Conservation (phyloP, 2,329 filamentous ascomycete species). For the Fusarium sp. region DNA sequence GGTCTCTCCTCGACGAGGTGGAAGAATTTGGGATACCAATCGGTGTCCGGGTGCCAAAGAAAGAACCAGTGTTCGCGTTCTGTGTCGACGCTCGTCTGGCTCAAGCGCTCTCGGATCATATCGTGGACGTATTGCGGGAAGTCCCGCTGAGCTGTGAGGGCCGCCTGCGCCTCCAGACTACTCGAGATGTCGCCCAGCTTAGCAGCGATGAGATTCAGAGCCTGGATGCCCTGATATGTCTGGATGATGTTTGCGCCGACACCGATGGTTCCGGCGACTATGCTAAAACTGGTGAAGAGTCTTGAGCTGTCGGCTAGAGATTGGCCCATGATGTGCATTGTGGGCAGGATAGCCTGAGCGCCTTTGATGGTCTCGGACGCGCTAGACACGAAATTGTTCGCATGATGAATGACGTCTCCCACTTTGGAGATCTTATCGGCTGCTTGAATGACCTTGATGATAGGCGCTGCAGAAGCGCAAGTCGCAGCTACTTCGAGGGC, state of each 20-base stretch:
- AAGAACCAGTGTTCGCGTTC: slow-evolving; percentile 58
- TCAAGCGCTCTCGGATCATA: slow-evolving; percentile 56
- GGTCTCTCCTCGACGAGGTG: slow-evolving; percentile 55
- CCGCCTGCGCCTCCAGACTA: slow-evolving; percentile 55
- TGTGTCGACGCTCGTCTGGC: slow-evolving; percentile 52
- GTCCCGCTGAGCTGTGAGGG: slow-evolving; percentile 56
- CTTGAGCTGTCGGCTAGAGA: slow-evolving; percentile 54
- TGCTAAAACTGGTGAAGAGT: slow-evolving; percentile 51
- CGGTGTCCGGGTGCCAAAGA: slow-evolving; percentile 59
- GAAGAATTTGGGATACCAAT: slow-evolving; percentile 60
- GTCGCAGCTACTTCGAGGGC: slow-evolving; percentile 36
- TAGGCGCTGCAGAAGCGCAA: slow-evolving; percentile 33
- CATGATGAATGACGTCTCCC: slow-evolving; percentile 46
- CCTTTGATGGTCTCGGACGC: slow-evolving; percentile 45
- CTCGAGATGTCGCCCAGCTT: slow-evolving; percentile 54
- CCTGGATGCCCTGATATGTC: slow-evolving; percentile 56
- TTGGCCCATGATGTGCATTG: slow-evolving; percentile 56
- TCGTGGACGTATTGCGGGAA: slow-evolving; percentile 57
- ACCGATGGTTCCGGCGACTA: slow-evolving; percentile 51
- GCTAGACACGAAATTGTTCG: slow-evolving; percentile 42
- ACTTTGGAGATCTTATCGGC: slow-evolving; percentile 48
- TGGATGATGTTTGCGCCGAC: slow-evolving; percentile 55
- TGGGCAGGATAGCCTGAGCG: slow-evolving; percentile 49
- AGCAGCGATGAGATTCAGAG: slow-evolving; percentile 55
- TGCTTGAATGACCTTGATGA: slow-evolving; percentile 47